phyloP scores from a whole-genome alignment of 2,329 filamentous ascomycete species.

The Aureobasidium lini region DNA sequence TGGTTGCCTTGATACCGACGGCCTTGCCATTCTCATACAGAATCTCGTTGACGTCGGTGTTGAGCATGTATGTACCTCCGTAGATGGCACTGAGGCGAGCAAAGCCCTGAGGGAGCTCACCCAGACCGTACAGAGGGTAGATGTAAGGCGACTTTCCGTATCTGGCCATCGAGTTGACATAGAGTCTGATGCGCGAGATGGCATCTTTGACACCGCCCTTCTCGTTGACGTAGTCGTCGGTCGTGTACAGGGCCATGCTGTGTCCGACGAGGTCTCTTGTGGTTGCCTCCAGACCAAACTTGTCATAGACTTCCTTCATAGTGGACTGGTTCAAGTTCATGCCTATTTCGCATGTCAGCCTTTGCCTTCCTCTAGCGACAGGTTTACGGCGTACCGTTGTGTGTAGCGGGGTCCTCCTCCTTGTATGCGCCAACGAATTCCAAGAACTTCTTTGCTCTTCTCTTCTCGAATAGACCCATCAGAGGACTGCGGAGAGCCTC shows the following conservation, averaged over 20 bases:
- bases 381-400: constrained; percentile 61
- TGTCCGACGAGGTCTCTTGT: constrained; percentile 97
- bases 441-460: constrained; percentile 90
- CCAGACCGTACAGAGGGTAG: constrained; percentile 95
- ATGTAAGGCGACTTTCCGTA: constrained; percentile 99
- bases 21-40: constrained; percentile 78
- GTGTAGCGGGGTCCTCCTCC: constrained; percentile 69
- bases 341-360: constrained; percentile 40
- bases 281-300: constrained; percentile 81
- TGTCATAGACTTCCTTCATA: constrained; percentile 99
- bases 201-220: constrained; percentile 71
- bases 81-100: constrained; percentile 97
- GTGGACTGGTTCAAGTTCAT: constrained; percentile 71
- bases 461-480: constrained; percentile 98
- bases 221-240: constrained; percentile 74
- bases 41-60: constrained; percentile 87
- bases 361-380: not conserved
- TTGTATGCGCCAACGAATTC: constrained; percentile 92
- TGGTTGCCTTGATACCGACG: constrained; percentile 94
- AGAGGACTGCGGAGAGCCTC: constrained; percentile 88
- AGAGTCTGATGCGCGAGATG: constrained; percentile 86
- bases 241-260: constrained; percentile 93
- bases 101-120: constrained; percentile 95
- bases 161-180: constrained; percentile 93
- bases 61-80: constrained; percentile 98